These are phyloP conservation scores for Aspergillus sp. DNA, from an alignment of 2,329 filamentous ascomycete species.

Conservation along the genomic window DNA sequence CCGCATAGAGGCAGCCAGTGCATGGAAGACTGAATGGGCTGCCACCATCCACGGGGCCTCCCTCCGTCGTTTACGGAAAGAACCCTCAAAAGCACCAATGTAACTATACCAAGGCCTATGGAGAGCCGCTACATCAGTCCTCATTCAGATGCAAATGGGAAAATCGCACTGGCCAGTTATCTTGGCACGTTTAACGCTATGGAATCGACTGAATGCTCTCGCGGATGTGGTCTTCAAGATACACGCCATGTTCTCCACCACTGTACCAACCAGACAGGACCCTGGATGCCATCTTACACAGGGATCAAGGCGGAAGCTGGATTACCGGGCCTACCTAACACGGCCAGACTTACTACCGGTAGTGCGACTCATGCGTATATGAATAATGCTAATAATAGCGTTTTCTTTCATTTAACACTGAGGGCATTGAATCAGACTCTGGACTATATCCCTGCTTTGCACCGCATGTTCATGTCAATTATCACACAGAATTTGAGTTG, in stretches of 20 bases:
- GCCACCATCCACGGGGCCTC: too few relatives aligned
- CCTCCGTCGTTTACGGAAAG: neutral
- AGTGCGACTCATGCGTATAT: neutral
- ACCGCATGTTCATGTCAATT: too few relatives aligned
- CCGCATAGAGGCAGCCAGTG: neutral
- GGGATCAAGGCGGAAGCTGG: neutral
- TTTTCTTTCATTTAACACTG: too few relatives aligned
- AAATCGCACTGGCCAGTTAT: neutral
- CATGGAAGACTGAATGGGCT: neutral
- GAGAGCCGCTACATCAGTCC: neutral
- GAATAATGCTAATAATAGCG: neutral
- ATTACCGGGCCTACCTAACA: neutral
- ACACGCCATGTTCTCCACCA: neutral
- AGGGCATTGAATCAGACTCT: too few relatives aligned
- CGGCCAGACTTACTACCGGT: neutral
- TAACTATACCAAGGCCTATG: neutral
- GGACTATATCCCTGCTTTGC: too few relatives aligned
- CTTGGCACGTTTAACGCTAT: neutral
- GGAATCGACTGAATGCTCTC: neutral
- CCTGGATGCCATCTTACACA: neutral
- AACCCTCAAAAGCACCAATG: neutral
- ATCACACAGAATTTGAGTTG: too few relatives aligned
- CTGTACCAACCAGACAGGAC: neutral
- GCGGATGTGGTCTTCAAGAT: neutral
- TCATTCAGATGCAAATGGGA: neutral